These are phyloP conservation scores for Potentilla sterilis DNA, from an alignment of 306 rosid genomes.

Conservation along the genomic window DNA sequence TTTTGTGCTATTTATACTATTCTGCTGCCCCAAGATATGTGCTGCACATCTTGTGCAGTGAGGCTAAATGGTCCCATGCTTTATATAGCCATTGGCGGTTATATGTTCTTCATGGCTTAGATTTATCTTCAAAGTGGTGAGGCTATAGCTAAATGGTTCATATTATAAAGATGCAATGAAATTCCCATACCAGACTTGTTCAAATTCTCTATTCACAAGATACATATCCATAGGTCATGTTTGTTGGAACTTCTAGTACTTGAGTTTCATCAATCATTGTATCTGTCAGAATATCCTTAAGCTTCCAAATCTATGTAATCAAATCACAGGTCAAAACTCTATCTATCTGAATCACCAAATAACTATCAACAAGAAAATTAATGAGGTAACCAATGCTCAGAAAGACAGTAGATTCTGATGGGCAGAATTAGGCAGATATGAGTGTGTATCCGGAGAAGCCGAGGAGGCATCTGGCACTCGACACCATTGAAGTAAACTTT, in stretches of 20 bases:
- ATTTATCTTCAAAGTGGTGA: background rate
- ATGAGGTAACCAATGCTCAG: slow-evolving; percentile 36
- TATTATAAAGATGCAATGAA: no score
- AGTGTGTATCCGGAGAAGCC: slow-evolving; percentile 80
- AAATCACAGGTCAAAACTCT: slow-evolving; percentile 18
- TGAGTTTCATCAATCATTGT: slow-evolving; percentile 4
- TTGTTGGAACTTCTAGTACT: background rate
- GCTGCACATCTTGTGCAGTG: no score
- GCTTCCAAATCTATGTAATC: slow-evolving; percentile 33
- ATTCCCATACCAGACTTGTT: background rate
- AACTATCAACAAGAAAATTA: slow-evolving; percentile 46
- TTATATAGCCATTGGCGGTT: no score
- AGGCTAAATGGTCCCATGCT: no score
- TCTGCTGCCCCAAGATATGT: background rate
- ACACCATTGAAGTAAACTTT: slow-evolving; percentile 90
- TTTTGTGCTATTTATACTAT: background rate
- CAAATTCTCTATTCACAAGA: slow-evolving; percentile 13
- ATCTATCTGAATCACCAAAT: slow-evolving; percentile 33
- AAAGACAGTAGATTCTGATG: slow-evolving; percentile 21
- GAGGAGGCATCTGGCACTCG: slow-evolving; percentile 91
- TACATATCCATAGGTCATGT: slow-evolving; percentile 12
- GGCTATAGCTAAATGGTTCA: background rate
- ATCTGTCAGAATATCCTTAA: slow-evolving; percentile 7
- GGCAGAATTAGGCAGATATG: slow-evolving; percentile 73
- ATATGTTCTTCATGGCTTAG: background rate